Percentiles rank a stretch among this genome's conserved stretches.
These are phyloP conservation scores for Coriaria nepalensis DNA, from an alignment of 306 rosid genomes.

Conservation along the genomic window DNA sequence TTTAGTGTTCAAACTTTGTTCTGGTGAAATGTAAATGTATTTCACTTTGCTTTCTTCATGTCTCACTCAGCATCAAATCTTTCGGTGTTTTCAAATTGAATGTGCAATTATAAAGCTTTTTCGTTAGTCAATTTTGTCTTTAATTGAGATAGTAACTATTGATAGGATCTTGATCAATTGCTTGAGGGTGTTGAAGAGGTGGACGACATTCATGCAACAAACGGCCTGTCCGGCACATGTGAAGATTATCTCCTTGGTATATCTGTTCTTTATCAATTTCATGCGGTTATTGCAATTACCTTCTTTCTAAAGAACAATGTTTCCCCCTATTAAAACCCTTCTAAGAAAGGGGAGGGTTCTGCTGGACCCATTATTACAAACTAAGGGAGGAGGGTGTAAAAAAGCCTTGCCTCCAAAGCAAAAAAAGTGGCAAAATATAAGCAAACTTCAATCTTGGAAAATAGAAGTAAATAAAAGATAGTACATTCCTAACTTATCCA, in stretches of 20 bases:
- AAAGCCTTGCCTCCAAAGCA: too few species aligned
- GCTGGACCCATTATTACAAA: too few species aligned
- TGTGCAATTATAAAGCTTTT: background rate
- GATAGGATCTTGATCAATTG: constrained; percentile 78
- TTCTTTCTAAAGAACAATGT: background rate
- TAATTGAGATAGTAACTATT: constrained; percentile 10
- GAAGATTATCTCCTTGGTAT: constrained; percentile 75
- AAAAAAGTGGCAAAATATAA: too few species aligned
- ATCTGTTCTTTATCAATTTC: background rate
- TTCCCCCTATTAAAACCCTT: too few species aligned
- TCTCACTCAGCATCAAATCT: background rate
- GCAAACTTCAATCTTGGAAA: too few species aligned
- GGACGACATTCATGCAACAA: constrained; percentile 46
- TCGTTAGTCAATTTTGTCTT: constrained; percentile 7
- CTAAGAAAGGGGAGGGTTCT: too few species aligned
- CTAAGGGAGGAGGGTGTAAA: too few species aligned
- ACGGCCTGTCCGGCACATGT: constrained; percentile 43
- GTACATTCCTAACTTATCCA: too few species aligned
- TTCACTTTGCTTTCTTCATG: background rate
- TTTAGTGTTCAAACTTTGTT: constrained; percentile 1
- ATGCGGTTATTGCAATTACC: constrained; percentile 7
- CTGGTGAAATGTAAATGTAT: background rate
- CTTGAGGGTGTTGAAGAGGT: constrained; percentile 73
- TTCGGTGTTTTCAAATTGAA: background rate
- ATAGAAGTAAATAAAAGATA: too few species aligned